These are phyloP conservation scores for Teunomyces barrocoloradensis DNA, from an alignment of 805 yeast species.

Conservation along the genomic window DNA sequence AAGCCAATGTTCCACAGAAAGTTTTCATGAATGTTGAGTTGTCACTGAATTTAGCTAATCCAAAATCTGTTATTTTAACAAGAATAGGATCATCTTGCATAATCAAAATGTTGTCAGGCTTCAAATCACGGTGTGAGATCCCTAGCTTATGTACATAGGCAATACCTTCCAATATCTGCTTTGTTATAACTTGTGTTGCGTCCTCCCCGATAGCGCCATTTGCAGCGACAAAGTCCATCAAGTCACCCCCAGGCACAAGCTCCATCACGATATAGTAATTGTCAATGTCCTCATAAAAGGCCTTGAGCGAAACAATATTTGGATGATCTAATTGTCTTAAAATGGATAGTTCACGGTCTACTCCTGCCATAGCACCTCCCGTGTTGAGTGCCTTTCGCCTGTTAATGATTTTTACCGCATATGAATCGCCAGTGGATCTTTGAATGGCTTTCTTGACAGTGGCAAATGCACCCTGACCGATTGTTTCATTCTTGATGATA, in stretches of 20 bases:
- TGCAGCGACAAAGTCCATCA: conserved; percentile 95
- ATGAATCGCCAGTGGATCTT: conserved; percentile 78
- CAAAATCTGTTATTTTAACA: conserved; percentile 95
- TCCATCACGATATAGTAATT: conserved; percentile 92
- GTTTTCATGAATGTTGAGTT: conserved; percentile 87
- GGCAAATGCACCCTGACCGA: conserved; percentile 99
- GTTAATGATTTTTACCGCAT: conserved; percentile 87
- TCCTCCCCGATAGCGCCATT: conserved; percentile 91
- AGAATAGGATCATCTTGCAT: conserved; percentile 87
- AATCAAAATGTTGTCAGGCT: conserved; percentile 92
- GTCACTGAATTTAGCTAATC: conserved; percentile 87
- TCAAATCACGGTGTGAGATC: conserved; percentile 92
- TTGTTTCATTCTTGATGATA: conserved; percentile 76
- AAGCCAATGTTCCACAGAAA: conserved; percentile 95
- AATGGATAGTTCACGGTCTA: conserved; percentile 80
- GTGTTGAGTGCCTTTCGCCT: conserved; percentile 71
- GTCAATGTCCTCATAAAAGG: conserved; percentile 79
- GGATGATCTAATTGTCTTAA: conserved; percentile 77
- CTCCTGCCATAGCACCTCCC: conserved; percentile 77
- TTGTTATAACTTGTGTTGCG: conserved; percentile 81
- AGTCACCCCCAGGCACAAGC: conserved; percentile 92
- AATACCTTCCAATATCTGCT: conserved; percentile 81
- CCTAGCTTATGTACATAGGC: conserved; percentile 85
- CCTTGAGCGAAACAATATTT: conserved; percentile 77
- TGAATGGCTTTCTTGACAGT: conserved; percentile 90